Conservation (phyloP, 768 basidiomycete species). For the Termitomyces sp. region DNA sequence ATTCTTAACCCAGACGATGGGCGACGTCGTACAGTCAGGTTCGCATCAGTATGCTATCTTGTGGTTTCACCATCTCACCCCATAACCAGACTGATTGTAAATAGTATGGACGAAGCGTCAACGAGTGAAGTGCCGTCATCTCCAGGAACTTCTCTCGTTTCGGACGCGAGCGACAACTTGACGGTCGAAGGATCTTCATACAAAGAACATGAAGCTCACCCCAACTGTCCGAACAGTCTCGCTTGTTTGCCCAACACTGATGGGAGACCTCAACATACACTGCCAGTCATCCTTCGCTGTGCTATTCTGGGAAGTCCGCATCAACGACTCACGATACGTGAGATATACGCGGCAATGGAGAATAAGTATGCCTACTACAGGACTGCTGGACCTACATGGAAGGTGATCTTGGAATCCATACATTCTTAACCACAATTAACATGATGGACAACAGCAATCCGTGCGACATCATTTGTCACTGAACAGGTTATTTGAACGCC, state of each 20-base stretch:
- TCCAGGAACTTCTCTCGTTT: conserved; percentile 25
- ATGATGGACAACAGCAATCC: conserved; percentile 60
- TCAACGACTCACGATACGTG: conserved; percentile 76
- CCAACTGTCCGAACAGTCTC: conserved; percentile 75
- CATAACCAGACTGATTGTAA: conserved; percentile 23
- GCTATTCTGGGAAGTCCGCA: conserved; percentile 77
- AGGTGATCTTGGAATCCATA: conserved; percentile 42
- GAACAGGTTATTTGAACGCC: conserved; percentile 79
- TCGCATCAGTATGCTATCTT: conserved; percentile 20
- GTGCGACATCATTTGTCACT: conserved; percentile 82
- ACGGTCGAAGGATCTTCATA: conserved; percentile 26
- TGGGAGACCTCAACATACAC: conserved; percentile 77
- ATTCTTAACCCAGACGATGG: conserved; percentile 54
- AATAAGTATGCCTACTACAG: conserved; percentile 80
- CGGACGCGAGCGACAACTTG: conserved; percentile 29
- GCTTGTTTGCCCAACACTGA: conserved; percentile 77
- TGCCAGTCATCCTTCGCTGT: conserved; percentile 82
- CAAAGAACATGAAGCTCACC: conserved; percentile 54
- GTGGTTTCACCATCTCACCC: conserved; percentile 15
- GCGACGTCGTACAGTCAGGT: conserved; percentile 40
- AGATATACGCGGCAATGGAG: conserved; percentile 87
- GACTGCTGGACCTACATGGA: conserved; percentile 82
- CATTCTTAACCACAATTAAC: conserved; percentile 8
- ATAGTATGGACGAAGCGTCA: conserved; percentile 26
- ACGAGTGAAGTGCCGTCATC: conserved; percentile 30